Conservation (phyloP, 129 eudicot species). For the Centaurea solstitialis region DNA sequence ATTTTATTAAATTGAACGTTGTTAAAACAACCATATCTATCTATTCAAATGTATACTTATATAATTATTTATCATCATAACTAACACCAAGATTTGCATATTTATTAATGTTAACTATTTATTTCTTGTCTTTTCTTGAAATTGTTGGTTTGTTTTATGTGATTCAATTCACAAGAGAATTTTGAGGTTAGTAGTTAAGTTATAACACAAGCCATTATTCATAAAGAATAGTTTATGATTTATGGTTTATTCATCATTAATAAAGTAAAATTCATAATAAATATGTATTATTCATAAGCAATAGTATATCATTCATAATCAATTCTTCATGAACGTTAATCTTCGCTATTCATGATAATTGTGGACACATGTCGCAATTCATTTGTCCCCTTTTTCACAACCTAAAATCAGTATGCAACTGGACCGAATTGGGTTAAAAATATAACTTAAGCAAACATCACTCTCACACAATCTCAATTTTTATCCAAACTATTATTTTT, state of each 20-base stretch:
- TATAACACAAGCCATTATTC: background rate
- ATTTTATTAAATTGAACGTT: background rate
- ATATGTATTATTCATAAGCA: too few species aligned
- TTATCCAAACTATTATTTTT: background rate
- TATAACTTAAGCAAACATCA: background rate
- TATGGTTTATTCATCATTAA: too few species aligned
- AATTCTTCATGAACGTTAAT: too few species aligned
- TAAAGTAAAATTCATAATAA: too few species aligned
- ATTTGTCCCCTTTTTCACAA: too few species aligned
- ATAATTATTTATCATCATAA: background rate
- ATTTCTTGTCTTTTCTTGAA: background rate
- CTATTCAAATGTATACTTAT: background rate
- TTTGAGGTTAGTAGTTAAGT: background rate
- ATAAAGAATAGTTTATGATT: too few species aligned
- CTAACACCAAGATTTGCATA: background rate
- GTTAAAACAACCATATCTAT: background rate
- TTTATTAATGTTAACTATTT: background rate
- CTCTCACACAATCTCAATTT: background rate
- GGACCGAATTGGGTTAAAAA: background rate
- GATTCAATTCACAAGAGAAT: background rate
- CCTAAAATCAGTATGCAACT: too few species aligned
- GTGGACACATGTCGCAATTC: too few species aligned
- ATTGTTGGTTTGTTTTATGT: background rate
- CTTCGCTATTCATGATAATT: too few species aligned
- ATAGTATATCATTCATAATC: too few species aligned